Conservation (phyloP, 2,329 filamentous ascomycete genomes). For the Talaromyces pinophilus region DNA sequence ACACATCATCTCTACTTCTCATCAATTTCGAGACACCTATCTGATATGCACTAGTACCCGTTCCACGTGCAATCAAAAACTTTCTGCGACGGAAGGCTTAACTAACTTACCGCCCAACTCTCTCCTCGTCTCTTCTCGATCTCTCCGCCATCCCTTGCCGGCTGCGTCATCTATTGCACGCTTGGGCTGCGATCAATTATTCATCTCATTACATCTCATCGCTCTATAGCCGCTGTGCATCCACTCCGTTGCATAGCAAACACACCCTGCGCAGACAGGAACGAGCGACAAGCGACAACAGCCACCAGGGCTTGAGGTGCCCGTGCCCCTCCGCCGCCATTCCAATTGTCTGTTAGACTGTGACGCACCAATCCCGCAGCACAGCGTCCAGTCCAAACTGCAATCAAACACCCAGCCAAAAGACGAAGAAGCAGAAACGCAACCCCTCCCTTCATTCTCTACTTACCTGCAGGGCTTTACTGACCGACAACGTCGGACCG, state of each 20-base stretch:
- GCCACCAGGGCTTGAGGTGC: conserved; percentile 7
- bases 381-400: conserved; percentile 1
- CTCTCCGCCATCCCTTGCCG: conserved; percentile 19
- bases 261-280: neutral
- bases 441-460: neutral
- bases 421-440: neutral
- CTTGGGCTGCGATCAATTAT: conserved; percentile 8
- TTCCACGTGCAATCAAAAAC: conserved; percentile 8
- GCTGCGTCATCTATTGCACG: conserved; percentile 13
- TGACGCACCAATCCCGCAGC: conserved; percentile 13
- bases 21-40: neutral
- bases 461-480: conserved; percentile 7
- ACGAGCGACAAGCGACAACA: neutral
- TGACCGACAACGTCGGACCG: neutral
- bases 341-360: neutral
- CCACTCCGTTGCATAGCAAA: conserved; percentile 13
- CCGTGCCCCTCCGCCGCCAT: conserved; percentile 16
- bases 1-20: neutral
- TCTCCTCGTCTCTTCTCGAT: conserved; percentile 2
- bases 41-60: neutral
- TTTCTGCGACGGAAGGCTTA: conserved; percentile 7
- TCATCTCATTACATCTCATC: neutral
- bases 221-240: conserved; percentile 7
- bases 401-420: neutral
- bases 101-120: neutral